Evolutionary conservation across 1,284 basidiomycete species (phyloP), one percentile per base, ranked within the genome.

Genomic region (Pyrrhoderma noxium): DNA sequence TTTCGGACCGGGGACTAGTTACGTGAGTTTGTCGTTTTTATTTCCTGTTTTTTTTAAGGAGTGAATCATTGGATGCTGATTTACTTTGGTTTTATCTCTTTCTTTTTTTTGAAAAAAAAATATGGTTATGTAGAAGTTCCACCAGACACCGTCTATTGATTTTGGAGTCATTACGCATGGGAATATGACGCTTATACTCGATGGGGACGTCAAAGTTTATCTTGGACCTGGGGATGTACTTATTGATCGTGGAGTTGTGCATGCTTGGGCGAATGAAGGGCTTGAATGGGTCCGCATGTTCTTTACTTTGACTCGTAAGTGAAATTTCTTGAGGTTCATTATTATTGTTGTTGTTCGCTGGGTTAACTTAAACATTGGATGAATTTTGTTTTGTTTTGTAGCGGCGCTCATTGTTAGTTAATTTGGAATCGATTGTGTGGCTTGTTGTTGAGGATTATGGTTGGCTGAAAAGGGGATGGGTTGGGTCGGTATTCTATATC

Each of bases 101-200:
- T 40, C 38, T 40, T n/a, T 22, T n/a, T 14, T 18, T 40, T 22
- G 38, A 16, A 7, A 7, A n/a, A 16, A 7, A 16, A 7, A 40
- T 40, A 5, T 31, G 27, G 5, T 5, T 11, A 31, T 19, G 18
- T 27, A 56, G 55, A 44, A 31, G 19, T 37, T 54, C 27, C 55
- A 56, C 36, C 48, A 52, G 4, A 56, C 55, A 2, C 16, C 45
- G 27, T 39, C 55, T 14, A 22, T 56, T 41, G 55, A 56, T 45
- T 56, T 53, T 31, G 52, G 49, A n/a, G 45, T 56, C 35, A n/a
- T 56, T 5, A 47, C 46, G 11, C 45, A 51, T 41, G 55, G 55
- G 16, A 31, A 35, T 13, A 18, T 56, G 14, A 54, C 53, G 1
- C 21, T 54, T 22, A 34, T 48, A 4, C 52, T 56, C 9, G 49